Base-by-base conservation (phyloP, 345 rosid species). In the Euphorbia lathyris region DNA sequence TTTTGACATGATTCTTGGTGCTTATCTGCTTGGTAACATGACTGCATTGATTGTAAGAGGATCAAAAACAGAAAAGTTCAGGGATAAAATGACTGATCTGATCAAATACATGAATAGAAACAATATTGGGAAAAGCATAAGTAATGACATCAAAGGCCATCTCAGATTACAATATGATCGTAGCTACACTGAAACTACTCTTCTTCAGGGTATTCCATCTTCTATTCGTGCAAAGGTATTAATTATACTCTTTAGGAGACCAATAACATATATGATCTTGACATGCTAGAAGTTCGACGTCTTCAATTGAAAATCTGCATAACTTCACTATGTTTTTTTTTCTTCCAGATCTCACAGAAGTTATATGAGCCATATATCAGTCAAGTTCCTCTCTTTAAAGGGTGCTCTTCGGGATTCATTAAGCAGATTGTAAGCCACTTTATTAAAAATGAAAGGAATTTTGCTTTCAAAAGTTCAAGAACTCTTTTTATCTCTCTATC, bases 11-110 rank as follows among this genome's bases (percentile, higher is more conserved):
- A 86, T 93, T 82, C 86, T 93, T 26, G 90, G 96, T 8, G 97
- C 97, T 51, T 93, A 93, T 83, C 73, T 93, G 72, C 84, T 90
- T 9, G 98, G 98, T 74, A 93, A 93, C 82, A 90, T 93, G 92
- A 83, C 97, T 16, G 98, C 98, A 40, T 75, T 93, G 80, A 89
- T 90, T 22, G 97, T 90, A 9, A 90, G 87, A 82, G 98, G 97
- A 66, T 93, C 98, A 7, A 93, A 79, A 80, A 89, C 97, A 30
- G 98, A 89, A 78, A 82, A 77, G 67, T 87, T 87, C 56, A 66
- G 97, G 68, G 97, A 93, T 70, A 90, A 81, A 69, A 84, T 90
- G 97, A 57, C 90, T 3, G 93, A 87, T 38, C 76, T 93, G 23
- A 85, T 84, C 78, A 72, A 83, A 70, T 93, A 87, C 68, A 85